Evolutionary conservation across 108 stramenopile species (phyloP), one percentile per base, ranked within the genome.

Genomic region (Chaetoceros muelleri): DNA sequence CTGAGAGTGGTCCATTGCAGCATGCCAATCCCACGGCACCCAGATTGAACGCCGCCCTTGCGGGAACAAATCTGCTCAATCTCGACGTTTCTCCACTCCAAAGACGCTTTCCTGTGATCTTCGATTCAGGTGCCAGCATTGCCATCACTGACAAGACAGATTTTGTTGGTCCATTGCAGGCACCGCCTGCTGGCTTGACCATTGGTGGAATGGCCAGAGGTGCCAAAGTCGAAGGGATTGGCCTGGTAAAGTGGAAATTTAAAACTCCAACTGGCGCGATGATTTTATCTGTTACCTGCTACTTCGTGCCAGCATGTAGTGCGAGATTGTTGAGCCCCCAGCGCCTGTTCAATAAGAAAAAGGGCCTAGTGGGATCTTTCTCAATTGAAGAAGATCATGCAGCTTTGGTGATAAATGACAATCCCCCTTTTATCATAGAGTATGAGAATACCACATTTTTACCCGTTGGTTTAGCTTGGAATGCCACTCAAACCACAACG

Each of bases 111-210:
- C 48, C 56, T 17, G 55, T 72, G 7, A 65, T 72, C 44, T 66
- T 67, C 53, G 71, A 72, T 48, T 49, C 71, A 2, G 71, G 71
- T 25, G 71, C 71, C 1, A 60, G 58, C 26, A 24, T 57, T 26
- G 59, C 60, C 7, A 48, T 72, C 20, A 49, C 65, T 19, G 18
- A 2, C 25, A 22, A 44, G 24, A 19, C 0, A 2, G 71, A 72
- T 50, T 72, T 72, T 57, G 60, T 66, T 61, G 60, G 50, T 21
- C 46, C 46, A 19, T 25, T 62, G 0, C 10, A 47, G 24, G 3
- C 23, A 21, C 28, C 54, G 3, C 23, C 31, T 20, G 16, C 22
- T 53, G 27, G 24, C 16, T 56, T 2, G 34, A 5, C 18, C 7
- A 17, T 63, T 13, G 28, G 53, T 26, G 62, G 62, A 1, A 54